Evolutionary conservation across 2,329 filamentous ascomycete species (phyloP).

Genomic region (Beauveria medogensis): DNA sequence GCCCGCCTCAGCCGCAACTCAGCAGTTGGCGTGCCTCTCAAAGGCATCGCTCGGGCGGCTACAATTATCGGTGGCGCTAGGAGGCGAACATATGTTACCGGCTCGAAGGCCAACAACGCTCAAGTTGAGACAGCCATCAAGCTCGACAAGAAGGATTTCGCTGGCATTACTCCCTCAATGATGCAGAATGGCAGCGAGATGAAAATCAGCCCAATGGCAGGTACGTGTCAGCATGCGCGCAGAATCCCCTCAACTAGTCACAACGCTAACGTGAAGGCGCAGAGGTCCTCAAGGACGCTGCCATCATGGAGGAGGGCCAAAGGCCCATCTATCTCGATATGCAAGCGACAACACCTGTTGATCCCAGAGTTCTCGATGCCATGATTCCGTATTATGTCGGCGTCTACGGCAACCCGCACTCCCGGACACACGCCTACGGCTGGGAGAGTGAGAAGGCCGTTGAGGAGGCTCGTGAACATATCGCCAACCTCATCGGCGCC

Average conservation of each 20-base stretch:
- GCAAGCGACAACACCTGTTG: conserved; percentile 93
- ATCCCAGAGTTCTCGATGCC: conserved; percentile 87
- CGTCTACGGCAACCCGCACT: conserved; percentile 94
- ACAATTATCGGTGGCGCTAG: conserved; percentile 19
- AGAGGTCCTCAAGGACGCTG: conserved; percentile 84
- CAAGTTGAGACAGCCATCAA: conserved; percentile 84
- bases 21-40: conserved; percentile 26
- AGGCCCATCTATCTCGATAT: conserved; percentile 97
- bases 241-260: conserved; percentile 7
- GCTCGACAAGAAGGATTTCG: conserved; percentile 77
- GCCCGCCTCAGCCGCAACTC: conserved; percentile 47
- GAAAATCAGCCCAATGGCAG: conserved; percentile 72
- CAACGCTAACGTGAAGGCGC: conserved; percentile 3
- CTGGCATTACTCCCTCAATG: conserved; percentile 36
- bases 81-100: conserved; percentile 70
- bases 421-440: conserved; percentile 92
- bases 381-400: conserved; percentile 95
- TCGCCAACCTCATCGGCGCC: conserved; percentile 83
- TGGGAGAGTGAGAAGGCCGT: conserved; percentile 97
- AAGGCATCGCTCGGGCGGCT: conserved; percentile 22
- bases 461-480: conserved; percentile 74
- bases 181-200: conserved; percentile 31
- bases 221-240: conserved; percentile 18
- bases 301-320: conserved; percentile 84
- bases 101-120: conserved; percentile 70